phyloP scores from a whole-genome alignment of 106 monocot species.

The Platanthera guangdongensis region DNA sequence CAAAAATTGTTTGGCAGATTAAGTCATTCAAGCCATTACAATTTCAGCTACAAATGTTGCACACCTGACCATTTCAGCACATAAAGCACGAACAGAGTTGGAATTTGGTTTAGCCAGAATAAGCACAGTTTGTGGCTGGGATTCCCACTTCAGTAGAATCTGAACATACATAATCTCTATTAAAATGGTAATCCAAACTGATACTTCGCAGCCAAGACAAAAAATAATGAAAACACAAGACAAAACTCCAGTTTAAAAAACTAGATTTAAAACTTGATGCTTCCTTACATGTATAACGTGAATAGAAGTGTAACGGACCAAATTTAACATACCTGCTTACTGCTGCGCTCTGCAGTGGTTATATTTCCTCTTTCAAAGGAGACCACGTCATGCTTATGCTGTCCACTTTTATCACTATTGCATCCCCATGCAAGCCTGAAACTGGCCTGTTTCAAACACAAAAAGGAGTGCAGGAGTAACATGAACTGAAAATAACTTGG shows the following conservation, averaged over 20 bases:
- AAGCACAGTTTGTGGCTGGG: constrained; percentile 80
- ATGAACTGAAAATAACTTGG: not conserved
- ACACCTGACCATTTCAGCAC: constrained; percentile 92
- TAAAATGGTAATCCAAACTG: not conserved
- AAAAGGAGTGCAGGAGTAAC: not conserved
- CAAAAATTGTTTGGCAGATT: not conserved
- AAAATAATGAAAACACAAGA: constrained; percentile 2
- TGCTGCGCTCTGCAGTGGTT: constrained; percentile 82
- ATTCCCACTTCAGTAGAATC: constrained; percentile 98
- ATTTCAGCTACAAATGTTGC: not conserved
- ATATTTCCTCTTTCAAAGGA: constrained; percentile 96
- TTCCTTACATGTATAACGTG: not conserved
- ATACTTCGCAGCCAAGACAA: not conserved
- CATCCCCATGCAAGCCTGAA: constrained; percentile 97
- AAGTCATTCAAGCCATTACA: not conserved
- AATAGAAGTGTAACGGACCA: not conserved
- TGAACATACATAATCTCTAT: constrained; percentile 25
- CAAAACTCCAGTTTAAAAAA: too few relatives aligned
- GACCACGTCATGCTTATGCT: constrained; percentile 91
- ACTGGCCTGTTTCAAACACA: constrained; percentile 47
- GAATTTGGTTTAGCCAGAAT: constrained; percentile 95
- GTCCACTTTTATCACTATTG: constrained; percentile 76
- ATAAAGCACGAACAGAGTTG: constrained; percentile 54
- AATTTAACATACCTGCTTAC: constrained; percentile 57
- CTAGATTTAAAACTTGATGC: not conserved